phyloP scores from a whole-genome alignment of 345 rosid species.

The Boechera retrofracta region DNA sequence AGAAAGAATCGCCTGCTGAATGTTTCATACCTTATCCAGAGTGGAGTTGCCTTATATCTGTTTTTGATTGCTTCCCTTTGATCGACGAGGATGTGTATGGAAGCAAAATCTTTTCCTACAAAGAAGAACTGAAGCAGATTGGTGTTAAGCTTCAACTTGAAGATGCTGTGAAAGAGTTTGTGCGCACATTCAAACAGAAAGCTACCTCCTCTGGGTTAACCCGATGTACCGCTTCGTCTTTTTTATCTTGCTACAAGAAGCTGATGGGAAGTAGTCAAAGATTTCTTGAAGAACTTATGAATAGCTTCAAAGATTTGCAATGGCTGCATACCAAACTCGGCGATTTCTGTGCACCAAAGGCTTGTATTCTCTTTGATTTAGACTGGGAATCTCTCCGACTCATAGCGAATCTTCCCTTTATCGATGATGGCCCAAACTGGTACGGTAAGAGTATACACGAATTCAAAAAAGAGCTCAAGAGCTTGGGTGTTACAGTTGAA shows the following conservation, averaged over 20 bases:
- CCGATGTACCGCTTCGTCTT: constrained; percentile 43
- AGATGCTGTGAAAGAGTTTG: constrained; percentile 53
- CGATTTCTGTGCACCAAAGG: constrained; percentile 56
- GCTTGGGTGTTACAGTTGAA: constrained; percentile 51
- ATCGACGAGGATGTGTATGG: constrained; percentile 55
- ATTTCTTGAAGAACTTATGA: constrained; percentile 47
- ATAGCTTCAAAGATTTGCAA: constrained; percentile 45
- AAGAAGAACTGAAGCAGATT: constrained; percentile 52
- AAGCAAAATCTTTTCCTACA: constrained; percentile 36
- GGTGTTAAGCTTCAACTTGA: constrained; percentile 58
- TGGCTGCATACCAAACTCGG: constrained; percentile 73
- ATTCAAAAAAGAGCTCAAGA: constrained; percentile 56
- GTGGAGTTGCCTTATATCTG: constrained; percentile 61
- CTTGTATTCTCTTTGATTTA: constrained; percentile 61
- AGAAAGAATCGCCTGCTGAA: constrained; percentile 52
- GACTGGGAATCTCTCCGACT: constrained; percentile 63
- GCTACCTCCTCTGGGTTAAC: constrained; percentile 47
- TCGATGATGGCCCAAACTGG: constrained; percentile 56
- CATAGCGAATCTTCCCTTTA: constrained; percentile 61
- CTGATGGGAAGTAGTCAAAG: constrained; percentile 29
- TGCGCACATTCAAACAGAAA: constrained; percentile 45
- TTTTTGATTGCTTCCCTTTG: constrained; percentile 55
- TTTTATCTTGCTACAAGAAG: constrained; percentile 55
- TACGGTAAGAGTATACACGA: constrained; percentile 56
- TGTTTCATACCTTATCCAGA: constrained; percentile 61